A percentile compares a stretch with the other conserved stretches of the same genome.
phyloP scores from a whole-genome alignment of 768 basidiomycete species.

The Boletellus ananas region DNA sequence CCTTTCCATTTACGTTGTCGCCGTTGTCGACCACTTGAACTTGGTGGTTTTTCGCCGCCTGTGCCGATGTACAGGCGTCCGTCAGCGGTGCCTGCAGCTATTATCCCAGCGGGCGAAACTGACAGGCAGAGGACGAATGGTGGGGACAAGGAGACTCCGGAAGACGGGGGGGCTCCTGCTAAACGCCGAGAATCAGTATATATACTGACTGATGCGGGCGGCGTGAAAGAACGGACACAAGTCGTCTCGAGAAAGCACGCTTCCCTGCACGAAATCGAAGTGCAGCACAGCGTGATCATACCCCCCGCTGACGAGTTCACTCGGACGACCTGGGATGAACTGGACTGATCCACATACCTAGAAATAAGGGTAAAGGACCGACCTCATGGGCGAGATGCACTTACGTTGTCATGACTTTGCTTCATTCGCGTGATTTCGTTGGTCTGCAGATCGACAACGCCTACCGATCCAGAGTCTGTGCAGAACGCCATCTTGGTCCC shows the following conservation, averaged over 20 bases:
- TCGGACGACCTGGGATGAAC: conserved; percentile 68
- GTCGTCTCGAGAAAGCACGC: conserved; percentile 53
- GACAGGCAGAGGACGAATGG: conserved; percentile 58
- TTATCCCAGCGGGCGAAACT: conserved; percentile 52
- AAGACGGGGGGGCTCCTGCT: conserved; percentile 38
- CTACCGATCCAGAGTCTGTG: conserved; percentile 61
- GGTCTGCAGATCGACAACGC: conserved; percentile 57
- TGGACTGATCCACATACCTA: conserved; percentile 69
- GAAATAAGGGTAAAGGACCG: conserved; percentile 3
- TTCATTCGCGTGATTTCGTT: conserved; percentile 53
- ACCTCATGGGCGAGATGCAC: conserved; percentile 15
- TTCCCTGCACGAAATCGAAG: conserved; percentile 58
- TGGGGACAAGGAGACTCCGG: conserved; percentile 60
- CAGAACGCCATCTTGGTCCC: conserved; percentile 53
- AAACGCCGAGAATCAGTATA: background rate
- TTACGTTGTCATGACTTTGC: conserved; percentile 57
- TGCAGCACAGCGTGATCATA: conserved; percentile 70
- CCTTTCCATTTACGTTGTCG: conserved; percentile 71
- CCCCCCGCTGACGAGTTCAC: conserved; percentile 73
- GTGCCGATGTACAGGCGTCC: conserved; percentile 68
- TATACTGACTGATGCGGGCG: background rate
- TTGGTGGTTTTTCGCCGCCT: conserved; percentile 54
- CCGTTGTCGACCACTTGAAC: conserved; percentile 41
- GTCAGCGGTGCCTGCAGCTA: conserved; percentile 74
- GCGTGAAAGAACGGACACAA: conserved; percentile 41